phyloP scores from a whole-genome alignment of 2,329 filamentous ascomycete species.

The Fonsecaea multimorphosa region DNA sequence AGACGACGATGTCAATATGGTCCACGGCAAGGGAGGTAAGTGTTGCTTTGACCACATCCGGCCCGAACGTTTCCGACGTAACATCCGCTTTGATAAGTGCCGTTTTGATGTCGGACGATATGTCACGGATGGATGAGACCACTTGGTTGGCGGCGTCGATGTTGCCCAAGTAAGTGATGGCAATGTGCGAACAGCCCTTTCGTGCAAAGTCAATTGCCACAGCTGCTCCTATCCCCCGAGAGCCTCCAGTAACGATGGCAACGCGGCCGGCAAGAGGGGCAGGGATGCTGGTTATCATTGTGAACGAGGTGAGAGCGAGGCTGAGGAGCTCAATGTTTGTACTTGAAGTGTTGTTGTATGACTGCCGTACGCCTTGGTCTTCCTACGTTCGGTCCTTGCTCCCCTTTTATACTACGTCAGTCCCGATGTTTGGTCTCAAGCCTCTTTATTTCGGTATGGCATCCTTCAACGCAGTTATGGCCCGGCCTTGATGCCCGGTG shows the following conservation, averaged over 20 bases:
- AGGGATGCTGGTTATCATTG: neutral
- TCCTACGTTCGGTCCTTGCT: no score
- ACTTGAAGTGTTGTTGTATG: no score
- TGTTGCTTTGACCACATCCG: neutral
- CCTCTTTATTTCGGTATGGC: no score
- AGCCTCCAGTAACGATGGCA: neutral
- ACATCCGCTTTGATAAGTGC: slow-evolving; percentile 16
- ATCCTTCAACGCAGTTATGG: no score
- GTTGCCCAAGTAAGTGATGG: slow-evolving; percentile 20
- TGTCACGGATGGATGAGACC: neutral
- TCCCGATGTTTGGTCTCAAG: no score
- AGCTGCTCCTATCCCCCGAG: slow-evolving; percentile 34
- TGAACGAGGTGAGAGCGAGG: neutral
- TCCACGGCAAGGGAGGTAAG: slow-evolving; percentile 13
- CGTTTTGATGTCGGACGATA: slow-evolving; percentile 1
- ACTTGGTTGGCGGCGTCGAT: slow-evolving; percentile 6
- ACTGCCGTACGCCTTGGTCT: no score
- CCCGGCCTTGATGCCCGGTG: no score
- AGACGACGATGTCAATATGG: slow-evolving; percentile 19
- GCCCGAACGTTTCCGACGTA: slow-evolving; percentile 10
- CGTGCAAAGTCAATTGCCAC: slow-evolving; percentile 18
- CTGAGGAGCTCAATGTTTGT: no score
- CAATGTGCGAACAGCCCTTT: slow-evolving; percentile 8
- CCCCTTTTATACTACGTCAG: no score
- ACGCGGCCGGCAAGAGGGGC: neutral